A percentile compares a stretch with the other conserved stretches of the same genome.
Evolutionary conservation across 2,329 filamentous ascomycete genomes (phyloP).

Genomic region (Myriosclerotinia scirpicola): DNA sequence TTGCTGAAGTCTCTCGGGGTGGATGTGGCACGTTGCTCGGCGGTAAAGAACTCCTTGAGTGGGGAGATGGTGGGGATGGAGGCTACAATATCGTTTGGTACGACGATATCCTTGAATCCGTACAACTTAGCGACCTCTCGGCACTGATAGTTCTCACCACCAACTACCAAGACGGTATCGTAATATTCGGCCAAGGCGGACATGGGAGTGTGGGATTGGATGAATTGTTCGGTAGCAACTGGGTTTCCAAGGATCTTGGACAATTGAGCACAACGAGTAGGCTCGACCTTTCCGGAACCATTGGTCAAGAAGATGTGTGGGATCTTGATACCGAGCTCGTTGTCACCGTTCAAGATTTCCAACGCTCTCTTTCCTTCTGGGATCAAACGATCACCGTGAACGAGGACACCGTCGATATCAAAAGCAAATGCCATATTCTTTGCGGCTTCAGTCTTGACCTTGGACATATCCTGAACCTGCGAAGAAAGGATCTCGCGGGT

Average conservation of each 20-base stretch:
- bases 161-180: conserved; percentile 70
- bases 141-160: conserved; percentile 73
- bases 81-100: conserved; percentile 72
- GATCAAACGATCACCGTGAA: conserved; percentile 70
- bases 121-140: conserved; percentile 72
- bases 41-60: conserved; percentile 63
- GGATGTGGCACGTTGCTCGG: conserved; percentile 65
- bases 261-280: conserved; percentile 63
- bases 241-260: conserved; percentile 64
- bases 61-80: conserved; percentile 69
- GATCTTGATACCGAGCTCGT: conserved; percentile 61
- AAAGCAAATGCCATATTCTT: conserved; percentile 72
- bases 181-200: conserved; percentile 68
- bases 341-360: conserved; percentile 72
- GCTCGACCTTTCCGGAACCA: conserved; percentile 70
- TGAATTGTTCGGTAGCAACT: conserved; percentile 71
- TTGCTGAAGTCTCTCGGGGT: conserved; percentile 63
- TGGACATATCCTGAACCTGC: conserved; percentile 66
- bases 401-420: conserved; percentile 73
- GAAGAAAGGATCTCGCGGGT: conserved; percentile 67
- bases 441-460: conserved; percentile 56
- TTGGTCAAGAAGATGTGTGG: conserved; percentile 74
- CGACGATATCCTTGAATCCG: conserved; percentile 71
- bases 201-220: conserved; percentile 77
- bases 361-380: conserved; percentile 65